Base-by-base conservation (phyloP, 805 yeast species). In the Metschnikowia gelsemii region DNA sequence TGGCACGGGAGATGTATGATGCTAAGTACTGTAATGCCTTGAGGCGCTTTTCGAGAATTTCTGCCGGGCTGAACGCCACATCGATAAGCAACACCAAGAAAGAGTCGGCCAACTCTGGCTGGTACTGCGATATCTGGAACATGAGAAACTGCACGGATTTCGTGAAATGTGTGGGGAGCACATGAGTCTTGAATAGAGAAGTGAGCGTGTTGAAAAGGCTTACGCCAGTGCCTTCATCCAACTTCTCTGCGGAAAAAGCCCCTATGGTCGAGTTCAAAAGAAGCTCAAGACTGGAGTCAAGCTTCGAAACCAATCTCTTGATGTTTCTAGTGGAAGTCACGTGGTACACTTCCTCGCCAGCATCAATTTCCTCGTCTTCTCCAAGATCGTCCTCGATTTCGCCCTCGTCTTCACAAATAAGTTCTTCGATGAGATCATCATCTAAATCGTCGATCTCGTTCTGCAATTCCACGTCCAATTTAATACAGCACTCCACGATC, bases 21-120 rank as follows among this genome's bases (percentile, higher is more conserved):
- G 96, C 82, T 41, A 91, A 73, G 59, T 93, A 91, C 63, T 93
- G 98, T 76, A 90, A 76, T 2, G 96, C 85, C 67, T 90, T 90
- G 50, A 88, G 79, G 52, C 95, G 77, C 50, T 80, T 83, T 41
- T 87, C 91, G 26, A 80, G 66, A 19, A 80, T 75, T 59, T 85
- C 89, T 32, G 71, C 68, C 8, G 82, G 75, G 38, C 82, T 77
- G 59, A 93, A 83, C 2, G 95, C 87, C 28, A 84, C 77, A 57
- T 91, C 97, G 32, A 91, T 80, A 50, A 93, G 70, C 29, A 85
- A 70, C 2, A 86, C 95, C 52, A 91, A 64, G 58, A 79, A 91
- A 9, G 95, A 84, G 52, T 91, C 98, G 58, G 87, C 78, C 44
- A 91, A 70, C 55, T 87, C 95, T 4, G 83, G 79, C 55, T 86